phyloP scores from a whole-genome alignment of 495 filamentous ascomycete genomes.

The Xylaria longipes region DNA sequence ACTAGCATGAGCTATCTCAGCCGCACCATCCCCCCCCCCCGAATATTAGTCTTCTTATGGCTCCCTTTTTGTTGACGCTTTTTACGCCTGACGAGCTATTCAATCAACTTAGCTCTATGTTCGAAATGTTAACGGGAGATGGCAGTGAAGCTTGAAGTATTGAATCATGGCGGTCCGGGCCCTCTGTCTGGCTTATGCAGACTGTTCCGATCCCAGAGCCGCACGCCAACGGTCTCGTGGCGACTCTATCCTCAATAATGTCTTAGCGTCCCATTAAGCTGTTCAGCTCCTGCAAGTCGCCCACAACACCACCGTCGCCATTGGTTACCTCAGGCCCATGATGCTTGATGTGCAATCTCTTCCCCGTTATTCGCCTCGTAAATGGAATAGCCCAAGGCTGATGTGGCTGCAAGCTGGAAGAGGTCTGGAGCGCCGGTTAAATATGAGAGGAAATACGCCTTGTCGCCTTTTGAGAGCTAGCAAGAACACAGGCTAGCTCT shows the following conservation, averaged over 20 bases:
- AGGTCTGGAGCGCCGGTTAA: background rate
- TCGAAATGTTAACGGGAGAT: background rate
- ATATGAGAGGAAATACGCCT: conserved; percentile 13
- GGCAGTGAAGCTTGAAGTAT: background rate
- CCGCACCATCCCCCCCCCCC: too few species aligned
- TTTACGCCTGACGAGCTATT: background rate
- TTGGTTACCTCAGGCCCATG: conserved; percentile 27
- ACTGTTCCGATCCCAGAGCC: conserved; percentile 5
- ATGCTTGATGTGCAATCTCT: conserved; percentile 40
- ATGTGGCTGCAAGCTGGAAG: conserved; percentile 29
- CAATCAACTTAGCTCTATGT: background rate
- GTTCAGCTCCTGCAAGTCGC: conserved; percentile 44
- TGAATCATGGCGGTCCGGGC: background rate
- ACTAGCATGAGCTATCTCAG: conserved; percentile 13
- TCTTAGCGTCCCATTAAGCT: conserved; percentile 34
- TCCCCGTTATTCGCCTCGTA: conserved; percentile 22
- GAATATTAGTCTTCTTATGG: background rate
- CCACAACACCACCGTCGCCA: conserved; percentile 16
- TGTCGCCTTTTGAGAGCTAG: background rate
- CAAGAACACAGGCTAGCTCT: background rate
- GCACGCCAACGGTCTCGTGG: conserved; percentile 27
- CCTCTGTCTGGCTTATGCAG: background rate
- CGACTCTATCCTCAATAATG: conserved; percentile 32
- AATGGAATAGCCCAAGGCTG: conserved; percentile 36
- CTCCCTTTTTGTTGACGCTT: background rate